Evolutionary conservation across 2,329 filamentous ascomycete genomes (phyloP).

Genomic region (Nothophoma quercina): DNA sequence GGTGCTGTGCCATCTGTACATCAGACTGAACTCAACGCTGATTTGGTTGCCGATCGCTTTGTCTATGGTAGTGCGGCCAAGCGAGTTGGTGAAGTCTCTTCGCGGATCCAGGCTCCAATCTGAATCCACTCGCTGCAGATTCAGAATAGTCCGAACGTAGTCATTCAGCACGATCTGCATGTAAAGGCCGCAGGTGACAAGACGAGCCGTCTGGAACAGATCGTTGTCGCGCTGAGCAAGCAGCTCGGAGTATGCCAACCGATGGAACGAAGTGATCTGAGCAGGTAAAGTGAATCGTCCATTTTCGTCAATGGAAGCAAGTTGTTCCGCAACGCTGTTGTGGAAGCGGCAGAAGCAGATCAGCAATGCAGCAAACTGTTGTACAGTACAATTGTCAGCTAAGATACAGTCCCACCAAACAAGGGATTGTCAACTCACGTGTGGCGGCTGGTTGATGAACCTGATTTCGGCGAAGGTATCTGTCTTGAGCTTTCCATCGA

Average conservation of each 20-base stretch:
- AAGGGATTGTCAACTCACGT: slow-evolving; percentile 56
- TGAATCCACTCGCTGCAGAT: no score
- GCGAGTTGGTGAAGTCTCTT: no score
- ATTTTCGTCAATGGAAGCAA: slow-evolving; percentile 81
- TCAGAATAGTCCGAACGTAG: slow-evolving; percentile 78
- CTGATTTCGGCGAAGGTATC: slow-evolving; percentile 71
- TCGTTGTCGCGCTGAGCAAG: slow-evolving; percentile 52
- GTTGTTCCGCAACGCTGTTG: slow-evolving; percentile 78
- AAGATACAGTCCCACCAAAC: background rate
- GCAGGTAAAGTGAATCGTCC: slow-evolving; percentile 68
- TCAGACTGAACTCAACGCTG: no score
- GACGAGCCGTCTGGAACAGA: slow-evolving; percentile 55
- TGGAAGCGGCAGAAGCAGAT: slow-evolving; percentile 76
- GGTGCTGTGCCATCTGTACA: no score
- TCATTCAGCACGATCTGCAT: slow-evolving; percentile 61
- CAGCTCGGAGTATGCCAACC: background rate
- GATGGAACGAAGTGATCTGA: background rate
- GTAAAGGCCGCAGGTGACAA: slow-evolving; percentile 58
- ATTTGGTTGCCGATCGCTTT: no score
- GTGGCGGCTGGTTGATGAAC: slow-evolving; percentile 68
- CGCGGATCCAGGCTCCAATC: no score
- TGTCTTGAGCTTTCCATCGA: slow-evolving; percentile 70
- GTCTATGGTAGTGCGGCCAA: no score
- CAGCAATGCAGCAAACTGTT: slow-evolving; percentile 55
- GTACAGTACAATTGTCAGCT: background rate